phyloP scores from a whole-genome alignment of 257 asterid species.

The Cinchona pubescens region DNA sequence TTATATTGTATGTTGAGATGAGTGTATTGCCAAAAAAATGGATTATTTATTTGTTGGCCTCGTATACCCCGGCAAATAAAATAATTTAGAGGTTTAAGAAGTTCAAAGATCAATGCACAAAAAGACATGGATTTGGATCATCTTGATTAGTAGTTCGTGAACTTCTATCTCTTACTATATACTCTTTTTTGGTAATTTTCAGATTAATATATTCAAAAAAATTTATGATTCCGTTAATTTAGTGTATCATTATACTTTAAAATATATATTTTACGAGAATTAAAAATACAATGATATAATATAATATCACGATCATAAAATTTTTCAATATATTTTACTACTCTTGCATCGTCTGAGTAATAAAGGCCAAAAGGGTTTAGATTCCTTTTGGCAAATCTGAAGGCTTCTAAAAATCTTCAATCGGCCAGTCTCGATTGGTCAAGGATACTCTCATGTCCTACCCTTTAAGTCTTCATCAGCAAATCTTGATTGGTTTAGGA shows the following conservation, averaged over 20 bases:
- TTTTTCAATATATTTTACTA: too few relatives aligned
- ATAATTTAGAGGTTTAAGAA: neutral
- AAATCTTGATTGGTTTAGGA: too few relatives aligned
- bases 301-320: too few relatives aligned
- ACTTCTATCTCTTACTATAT: neutral
- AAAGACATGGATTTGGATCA: conserved; percentile 3
- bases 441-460: neutral
- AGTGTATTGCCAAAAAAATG: neutral
- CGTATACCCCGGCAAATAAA: neutral
- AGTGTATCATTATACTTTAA: too few relatives aligned
- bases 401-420: neutral
- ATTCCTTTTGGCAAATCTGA: neutral
- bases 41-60: neutral
- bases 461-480: neutral
- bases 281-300: too few relatives aligned
- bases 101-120: neutral
- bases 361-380: neutral
- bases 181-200: neutral
- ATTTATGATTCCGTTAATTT: too few relatives aligned
- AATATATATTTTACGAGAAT: too few relatives aligned
- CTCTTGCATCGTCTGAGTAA: neutral
- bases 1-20: neutral
- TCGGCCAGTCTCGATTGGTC: neutral
- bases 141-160: neutral
- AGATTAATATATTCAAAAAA: too few relatives aligned